Evolutionary conservation across 177 flowering plant species (phyloP).

Genomic region (Tripterygium wilfordii): DNA sequence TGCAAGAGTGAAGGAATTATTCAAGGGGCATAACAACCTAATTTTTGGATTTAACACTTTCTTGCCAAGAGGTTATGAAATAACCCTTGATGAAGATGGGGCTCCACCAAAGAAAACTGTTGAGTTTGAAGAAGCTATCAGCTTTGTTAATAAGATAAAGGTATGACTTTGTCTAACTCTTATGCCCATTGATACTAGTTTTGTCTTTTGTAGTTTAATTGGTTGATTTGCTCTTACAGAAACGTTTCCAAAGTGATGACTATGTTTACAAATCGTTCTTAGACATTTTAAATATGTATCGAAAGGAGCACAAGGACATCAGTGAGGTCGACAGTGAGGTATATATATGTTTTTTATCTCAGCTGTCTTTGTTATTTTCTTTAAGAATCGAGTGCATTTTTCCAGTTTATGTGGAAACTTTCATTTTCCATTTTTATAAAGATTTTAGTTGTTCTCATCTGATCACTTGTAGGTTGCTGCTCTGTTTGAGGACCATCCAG

Average conservation of each 20-base stretch:
- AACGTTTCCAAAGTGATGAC: constrained; percentile 76
- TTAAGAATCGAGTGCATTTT: too few species aligned
- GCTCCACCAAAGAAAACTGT: constrained; percentile 68
- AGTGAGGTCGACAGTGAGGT: constrained; percentile 84
- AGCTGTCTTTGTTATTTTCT: too few species aligned
- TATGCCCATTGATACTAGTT: too few species aligned
- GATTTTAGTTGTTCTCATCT: not conserved
- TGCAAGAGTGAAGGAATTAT: constrained; percentile 73
- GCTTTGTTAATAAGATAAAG: constrained; percentile 92
- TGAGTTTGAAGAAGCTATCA: constrained; percentile 89
- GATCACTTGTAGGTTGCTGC: constrained; percentile 32
- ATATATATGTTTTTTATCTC: constrained; percentile 2
- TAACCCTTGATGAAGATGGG: constrained; percentile 73
- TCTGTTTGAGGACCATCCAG: constrained; percentile 55
- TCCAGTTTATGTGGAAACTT: not conserved
- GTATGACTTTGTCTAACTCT: constrained; percentile 22
- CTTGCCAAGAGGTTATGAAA: constrained; percentile 84
- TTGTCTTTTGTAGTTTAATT: too few species aligned
- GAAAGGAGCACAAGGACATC: constrained; percentile 80
- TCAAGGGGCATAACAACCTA: constrained; percentile 72
- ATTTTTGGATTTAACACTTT: constrained; percentile 87
- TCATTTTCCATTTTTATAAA: not conserved
- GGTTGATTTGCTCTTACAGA: constrained; percentile 39
- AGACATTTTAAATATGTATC: constrained; percentile 80
- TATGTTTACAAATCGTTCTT: constrained; percentile 77